Conservation (phyloP, 2,329 filamentous ascomycete species). For the Stenocarpella maydis region DNA sequence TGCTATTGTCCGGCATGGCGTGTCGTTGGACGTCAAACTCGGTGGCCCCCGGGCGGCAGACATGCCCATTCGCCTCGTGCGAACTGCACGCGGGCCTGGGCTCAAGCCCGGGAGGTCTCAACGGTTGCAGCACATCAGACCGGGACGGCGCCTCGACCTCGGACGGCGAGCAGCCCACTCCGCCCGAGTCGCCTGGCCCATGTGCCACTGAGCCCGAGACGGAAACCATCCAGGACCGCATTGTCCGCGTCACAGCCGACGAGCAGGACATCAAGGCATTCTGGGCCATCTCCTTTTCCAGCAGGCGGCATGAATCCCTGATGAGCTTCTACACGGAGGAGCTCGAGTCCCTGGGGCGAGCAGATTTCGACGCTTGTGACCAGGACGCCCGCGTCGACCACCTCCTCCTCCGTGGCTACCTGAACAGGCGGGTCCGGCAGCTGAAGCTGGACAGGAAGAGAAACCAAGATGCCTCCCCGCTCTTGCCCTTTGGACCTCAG, state of each 20-base stretch:
- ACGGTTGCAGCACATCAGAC: neutral
- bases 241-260: constrained; percentile 55
- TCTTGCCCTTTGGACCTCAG: constrained; percentile 55
- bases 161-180: constrained; percentile 14
- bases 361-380: constrained; percentile 46
- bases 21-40: constrained; percentile 17
- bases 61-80: constrained; percentile 10
- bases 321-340: constrained; percentile 52
- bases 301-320: constrained; percentile 49
- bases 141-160: constrained; percentile 10
- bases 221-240: constrained; percentile 51
- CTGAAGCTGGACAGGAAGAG: constrained; percentile 50
- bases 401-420: constrained; percentile 57
- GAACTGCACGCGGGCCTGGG: neutral
- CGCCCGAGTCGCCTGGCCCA: neutral
- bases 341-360: constrained; percentile 46
- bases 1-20: neutral
- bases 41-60: constrained; percentile 7
- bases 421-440: constrained; percentile 47
- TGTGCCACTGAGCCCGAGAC: constrained; percentile 33
- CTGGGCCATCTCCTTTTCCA: constrained; percentile 58
- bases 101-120: neutral
- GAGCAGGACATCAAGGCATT: constrained; percentile 56
- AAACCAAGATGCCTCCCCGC: constrained; percentile 46
- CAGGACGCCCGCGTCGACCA: constrained; percentile 59